Evolutionary conservation across 257 asterid species (phyloP).

Genomic region (Solanum lycopersicoides): DNA sequence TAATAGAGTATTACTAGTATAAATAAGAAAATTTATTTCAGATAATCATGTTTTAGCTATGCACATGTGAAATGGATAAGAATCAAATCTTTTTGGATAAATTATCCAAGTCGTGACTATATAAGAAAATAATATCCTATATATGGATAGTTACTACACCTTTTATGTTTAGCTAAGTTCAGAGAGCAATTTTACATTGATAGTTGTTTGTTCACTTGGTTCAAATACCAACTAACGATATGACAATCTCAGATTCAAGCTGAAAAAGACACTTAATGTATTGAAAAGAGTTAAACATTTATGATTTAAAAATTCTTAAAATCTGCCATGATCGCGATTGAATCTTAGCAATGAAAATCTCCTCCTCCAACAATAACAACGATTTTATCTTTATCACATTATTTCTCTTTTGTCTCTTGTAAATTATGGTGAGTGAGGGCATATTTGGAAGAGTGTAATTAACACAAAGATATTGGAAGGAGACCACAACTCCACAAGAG

Average conservation of each 20-base stretch:
- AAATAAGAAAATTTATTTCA: neutral
- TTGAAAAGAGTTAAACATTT: neutral
- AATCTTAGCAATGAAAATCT: neutral
- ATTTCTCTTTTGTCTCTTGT: neutral
- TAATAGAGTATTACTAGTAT: neutral
- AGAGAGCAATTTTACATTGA: neutral
- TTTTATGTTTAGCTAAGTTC: neutral
- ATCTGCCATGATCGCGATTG: accelerated
- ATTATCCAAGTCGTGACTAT: neutral
- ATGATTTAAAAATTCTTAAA: neutral
- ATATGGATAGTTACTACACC: neutral
- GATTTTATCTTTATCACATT: neutral
- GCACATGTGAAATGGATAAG: neutral
- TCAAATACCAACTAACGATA: neutral
- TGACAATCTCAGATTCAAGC: neutral
- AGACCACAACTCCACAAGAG: neutral
- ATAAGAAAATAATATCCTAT: neutral
- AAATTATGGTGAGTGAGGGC: neutral
- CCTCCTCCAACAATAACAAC: neutral
- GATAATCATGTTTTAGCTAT: neutral
- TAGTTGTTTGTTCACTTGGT: neutral
- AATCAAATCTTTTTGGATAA: neutral
- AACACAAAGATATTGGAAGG: neutral
- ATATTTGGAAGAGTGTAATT: neutral
- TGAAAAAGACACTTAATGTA: neutral